Evolutionary conservation across 129 eudicot genomes (phyloP), one percentile per base, ranked within the genome.

Genomic region (Centella asiatica): DNA sequence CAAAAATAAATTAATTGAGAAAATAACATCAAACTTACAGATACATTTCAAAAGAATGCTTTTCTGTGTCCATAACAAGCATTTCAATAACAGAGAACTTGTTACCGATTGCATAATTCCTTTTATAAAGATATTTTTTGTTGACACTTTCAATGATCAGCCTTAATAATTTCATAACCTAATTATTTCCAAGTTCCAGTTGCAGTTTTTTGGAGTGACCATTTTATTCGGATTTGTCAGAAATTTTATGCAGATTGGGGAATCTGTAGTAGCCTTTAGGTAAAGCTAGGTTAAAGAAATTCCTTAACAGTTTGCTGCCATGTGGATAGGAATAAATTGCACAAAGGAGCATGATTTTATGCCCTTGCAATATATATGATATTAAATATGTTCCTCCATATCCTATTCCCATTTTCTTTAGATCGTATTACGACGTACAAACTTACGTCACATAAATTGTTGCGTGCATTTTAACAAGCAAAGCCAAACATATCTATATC

Each of bases 281-380:
- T 73, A 87, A 83, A 87, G 83, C 70, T 37, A 40, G 62, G 52
- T 61, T 67, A 72, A 73, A 75, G 69, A 67, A 73, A 78, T 78
- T 83, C 84, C 77, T 76, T 63, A 63, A 68, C 53, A 76, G 84
- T 78, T 81, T 77, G 81, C 69, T 80, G 83, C 78, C 88, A 73
- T 72, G 83, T 80, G 88, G 85, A 76, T 74, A 72, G 78, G 82
- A 82, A 80, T 80, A 77, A 75, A 64, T 64, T 68, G 65, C 71
- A 68, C 50, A 60, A 44, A 63, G 40, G 78, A 63, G 32, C 19
- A 56, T 50, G 42, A 64, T 33, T 32, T 64, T 60, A 34, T 57
- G 50, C 59, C 64, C 61, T 44, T n/a, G n/a, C n/a, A 42, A 39
- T 51, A 22, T 33, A 37, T 48, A 12, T 59, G 25, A 20, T 22